Percentiles rank a stretch among this genome's conserved stretches.
These are phyloP conservation scores for Cynara cardunculus DNA, from an alignment of 129 eudicot species.

Conservation along the genomic window DNA sequence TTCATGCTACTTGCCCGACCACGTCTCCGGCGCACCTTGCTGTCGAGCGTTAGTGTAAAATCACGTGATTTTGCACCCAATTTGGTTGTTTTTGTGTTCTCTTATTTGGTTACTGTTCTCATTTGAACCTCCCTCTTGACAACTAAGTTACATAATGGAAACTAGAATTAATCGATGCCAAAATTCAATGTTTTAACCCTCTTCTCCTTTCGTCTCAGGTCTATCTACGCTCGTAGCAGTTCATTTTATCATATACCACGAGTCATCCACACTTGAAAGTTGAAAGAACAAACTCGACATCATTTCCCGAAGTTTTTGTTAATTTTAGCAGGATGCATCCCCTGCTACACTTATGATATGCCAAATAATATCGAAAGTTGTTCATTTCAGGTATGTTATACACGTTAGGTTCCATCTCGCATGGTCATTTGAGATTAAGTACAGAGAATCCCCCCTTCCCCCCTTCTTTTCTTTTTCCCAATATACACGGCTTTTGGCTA, in stretches of 20 bases:
- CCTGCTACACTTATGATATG: neutral
- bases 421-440: slow-evolving; percentile 13
- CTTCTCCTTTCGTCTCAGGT: slow-evolving; percentile 3
- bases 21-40: no score
- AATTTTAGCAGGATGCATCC: neutral
- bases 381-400: neutral
- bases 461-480: neutral
- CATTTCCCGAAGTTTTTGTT: neutral
- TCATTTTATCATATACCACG: slow-evolving; percentile 16
- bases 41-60: no score
- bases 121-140: neutral
- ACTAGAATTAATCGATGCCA: neutral
- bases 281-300: neutral
- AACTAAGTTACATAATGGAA: neutral
- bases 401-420: slow-evolving; percentile 8
- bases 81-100: no score
- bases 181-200: neutral
- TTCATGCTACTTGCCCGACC: no score
- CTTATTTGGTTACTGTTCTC: no score
- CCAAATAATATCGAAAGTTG: neutral
- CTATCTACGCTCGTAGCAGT: slow-evolving; percentile 10
- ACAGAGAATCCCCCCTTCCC: slow-evolving; percentile 12
- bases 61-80: no score
- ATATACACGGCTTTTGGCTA: slow-evolving; percentile 16
- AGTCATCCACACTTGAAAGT: slow-evolving; percentile 10